These are phyloP conservation scores for Candida anglica DNA, from an alignment of 805 yeast species.

Conservation along the genomic window DNA sequence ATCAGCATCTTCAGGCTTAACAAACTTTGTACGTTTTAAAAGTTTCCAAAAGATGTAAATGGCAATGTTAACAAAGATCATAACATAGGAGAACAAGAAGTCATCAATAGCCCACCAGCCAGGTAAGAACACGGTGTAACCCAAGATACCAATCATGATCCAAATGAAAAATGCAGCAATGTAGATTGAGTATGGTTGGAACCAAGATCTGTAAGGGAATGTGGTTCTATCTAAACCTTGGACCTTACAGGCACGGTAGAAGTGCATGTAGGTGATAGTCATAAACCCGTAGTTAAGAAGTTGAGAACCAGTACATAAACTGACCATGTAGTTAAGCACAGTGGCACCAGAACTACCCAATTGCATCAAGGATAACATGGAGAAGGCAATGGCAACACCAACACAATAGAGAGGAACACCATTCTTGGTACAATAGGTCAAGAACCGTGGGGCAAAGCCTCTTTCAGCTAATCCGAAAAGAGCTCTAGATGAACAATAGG, in stretches of 20 bases:
- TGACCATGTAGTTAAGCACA: conserved; percentile 44
- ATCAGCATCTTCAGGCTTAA: conserved; percentile 45
- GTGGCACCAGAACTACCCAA: conserved; percentile 22
- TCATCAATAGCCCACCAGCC: conserved; percentile 59
- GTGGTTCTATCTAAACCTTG: conserved; percentile 36
- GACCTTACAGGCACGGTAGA: conserved; percentile 36
- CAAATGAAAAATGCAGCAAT: conserved; percentile 27
- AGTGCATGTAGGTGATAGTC: conserved; percentile 38
- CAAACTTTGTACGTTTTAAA: conserved; percentile 29
- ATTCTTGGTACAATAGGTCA: conserved; percentile 47
- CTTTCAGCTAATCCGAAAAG: conserved; percentile 34
- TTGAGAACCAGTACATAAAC: conserved; percentile 45
- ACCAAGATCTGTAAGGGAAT: conserved; percentile 41
- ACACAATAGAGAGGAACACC: conserved; percentile 73
- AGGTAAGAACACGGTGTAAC: conserved; percentile 67
- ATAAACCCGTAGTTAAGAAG: conserved; percentile 44
- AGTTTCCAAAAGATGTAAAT: conserved; percentile 34
- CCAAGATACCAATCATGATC: conserved; percentile 54
- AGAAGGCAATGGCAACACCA: conserved; percentile 19
- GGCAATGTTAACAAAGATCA: conserved; percentile 49
- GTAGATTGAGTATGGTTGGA: conserved; percentile 36
- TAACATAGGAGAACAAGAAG: conserved; percentile 68
- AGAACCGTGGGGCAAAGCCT: conserved; percentile 34
- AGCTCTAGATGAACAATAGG: conserved; percentile 27
- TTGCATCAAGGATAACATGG: conserved; percentile 28